Conservation (phyloP, 345 rosid genomes). For the Gossypium anomalum region DNA sequence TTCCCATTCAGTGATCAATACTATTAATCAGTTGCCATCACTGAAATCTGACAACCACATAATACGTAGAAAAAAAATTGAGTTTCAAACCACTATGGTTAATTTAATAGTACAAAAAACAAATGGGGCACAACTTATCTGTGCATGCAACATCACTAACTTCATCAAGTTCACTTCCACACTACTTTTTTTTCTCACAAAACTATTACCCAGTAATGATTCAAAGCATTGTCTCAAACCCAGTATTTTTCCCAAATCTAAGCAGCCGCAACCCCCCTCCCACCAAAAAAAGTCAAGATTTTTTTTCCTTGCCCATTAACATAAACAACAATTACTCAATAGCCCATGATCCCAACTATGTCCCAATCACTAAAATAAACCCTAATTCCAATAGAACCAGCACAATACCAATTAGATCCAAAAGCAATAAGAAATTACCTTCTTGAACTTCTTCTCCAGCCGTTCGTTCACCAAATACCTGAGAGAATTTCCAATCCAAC, state of each 20-base stretch:
- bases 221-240: background rate
- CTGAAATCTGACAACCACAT: background rate
- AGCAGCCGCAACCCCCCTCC: background rate
- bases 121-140: background rate
- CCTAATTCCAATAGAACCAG: conserved; percentile 22
- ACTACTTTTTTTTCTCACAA: background rate
- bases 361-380: conserved; percentile 46
- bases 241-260: background rate
- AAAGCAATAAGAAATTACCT: conserved; percentile 32
- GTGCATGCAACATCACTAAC: conserved; percentile 14
- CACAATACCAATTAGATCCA: conserved; percentile 44
- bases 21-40: background rate
- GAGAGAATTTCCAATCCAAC: conserved; percentile 95
- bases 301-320: conserved; percentile 19
- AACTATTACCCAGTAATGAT: background rate
- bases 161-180: conserved; percentile 3
- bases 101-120: background rate
- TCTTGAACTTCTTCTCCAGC: conserved; percentile 98
- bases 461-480: conserved; percentile 94
- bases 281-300: conserved; percentile 3
- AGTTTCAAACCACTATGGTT: background rate
- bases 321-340: conserved; percentile 25
- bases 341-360: conserved; percentile 53
- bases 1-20: background rate
- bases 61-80: background rate